Conservation (phyloP, 2,329 filamentous ascomycete species). For the Alternaria hordeiaustralica region DNA sequence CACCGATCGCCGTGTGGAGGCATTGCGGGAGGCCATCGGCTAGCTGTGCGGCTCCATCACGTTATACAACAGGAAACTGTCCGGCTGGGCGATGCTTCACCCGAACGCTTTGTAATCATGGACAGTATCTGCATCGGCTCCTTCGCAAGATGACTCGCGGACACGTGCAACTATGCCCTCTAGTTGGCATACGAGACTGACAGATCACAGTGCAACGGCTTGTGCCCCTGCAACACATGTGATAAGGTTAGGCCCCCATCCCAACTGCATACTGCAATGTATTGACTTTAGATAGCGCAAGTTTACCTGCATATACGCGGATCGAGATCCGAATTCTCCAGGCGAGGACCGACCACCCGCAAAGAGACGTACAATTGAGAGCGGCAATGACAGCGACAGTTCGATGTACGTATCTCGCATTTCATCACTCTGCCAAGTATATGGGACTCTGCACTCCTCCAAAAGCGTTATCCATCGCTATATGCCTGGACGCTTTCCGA, state of each 20-base stretch:
- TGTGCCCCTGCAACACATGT: slow-evolving; percentile 65
- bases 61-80: background rate
- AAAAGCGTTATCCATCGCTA: background rate
- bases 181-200: slow-evolving; percentile 12
- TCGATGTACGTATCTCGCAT: slow-evolving; percentile 6
- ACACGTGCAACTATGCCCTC: background rate
- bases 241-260: slow-evolving; percentile 53
- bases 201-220: slow-evolving; percentile 62
- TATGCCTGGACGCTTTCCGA: background rate
- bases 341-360: slow-evolving; percentile 49
- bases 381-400: slow-evolving; percentile 22
- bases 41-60: background rate
- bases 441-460: background rate
- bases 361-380: slow-evolving; percentile 37
- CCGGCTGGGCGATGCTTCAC: background rate
- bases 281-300: slow-evolving; percentile 45
- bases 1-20: background rate
- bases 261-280: background rate
- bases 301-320: slow-evolving; percentile 49
- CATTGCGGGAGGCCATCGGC: background rate
- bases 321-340: slow-evolving; percentile 44
- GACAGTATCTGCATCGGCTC: background rate
- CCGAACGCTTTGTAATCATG: background rate
- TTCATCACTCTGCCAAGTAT: background rate
- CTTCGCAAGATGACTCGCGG: background rate